Evolutionary conservation across 257 asterid species (phyloP), one percentile per base, ranked within the genome.

Genomic region (Galeopsis tetrahit): DNA sequence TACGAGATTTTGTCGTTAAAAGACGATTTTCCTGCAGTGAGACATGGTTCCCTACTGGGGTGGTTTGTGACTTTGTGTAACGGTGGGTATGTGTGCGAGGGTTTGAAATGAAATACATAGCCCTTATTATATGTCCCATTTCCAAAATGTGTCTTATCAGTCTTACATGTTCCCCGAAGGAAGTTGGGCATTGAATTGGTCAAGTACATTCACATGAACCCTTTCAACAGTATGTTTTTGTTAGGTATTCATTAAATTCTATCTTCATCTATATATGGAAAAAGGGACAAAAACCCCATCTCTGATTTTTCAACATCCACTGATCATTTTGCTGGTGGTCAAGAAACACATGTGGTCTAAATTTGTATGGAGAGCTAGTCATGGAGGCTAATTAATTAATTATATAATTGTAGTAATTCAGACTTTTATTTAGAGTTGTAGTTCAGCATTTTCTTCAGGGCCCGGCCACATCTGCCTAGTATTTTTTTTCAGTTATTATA

Each of bases 151-250:
- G 89, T 81, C 87, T 69, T 73, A 82, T 82, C 89, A 70, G 46
- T 77, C 76, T 70, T 75, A 44, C 52, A 81, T 88, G 88, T 85
- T 83, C 89, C 90, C 89, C 72, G 70, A 84, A 65, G 78, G 84
- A 74, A 36, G 72, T 80, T 76, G 34, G 34, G 70, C 92, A 83
- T 77, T 88, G 66, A 86, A 78, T 81, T 72, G 69, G 77, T 74
- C 80, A 80, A 66, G 73, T 76, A 77, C 80, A 63, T 74, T 79
- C 85, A 81, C 84, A 79, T 80, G 82, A 83, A 70, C 77, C 67
- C 72, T 46, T 46, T 71, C 71, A 49, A 71, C 69, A 77, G 77
- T 81, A 40, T 64, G 56, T 59, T 80, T 36, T 79, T 2, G 85
- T 84, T 88, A 66, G 82, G 75, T 77, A 39, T 77, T 78, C 79